Conservation (phyloP, 331 rosid genomes). For the Pyrus hybrid region DNA sequence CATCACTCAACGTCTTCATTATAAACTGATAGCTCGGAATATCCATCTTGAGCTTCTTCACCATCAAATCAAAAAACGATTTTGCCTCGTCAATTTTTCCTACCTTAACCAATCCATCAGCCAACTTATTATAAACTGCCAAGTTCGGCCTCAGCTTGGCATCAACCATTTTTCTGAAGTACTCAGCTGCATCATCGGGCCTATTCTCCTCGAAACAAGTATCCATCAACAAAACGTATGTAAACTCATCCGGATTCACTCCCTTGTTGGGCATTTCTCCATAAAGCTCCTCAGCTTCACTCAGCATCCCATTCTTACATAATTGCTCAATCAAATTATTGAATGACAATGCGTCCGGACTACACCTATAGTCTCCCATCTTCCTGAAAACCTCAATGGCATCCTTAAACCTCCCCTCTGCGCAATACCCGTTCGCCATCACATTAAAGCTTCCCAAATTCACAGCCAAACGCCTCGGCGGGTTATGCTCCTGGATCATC, state of each 20-base stretch:
- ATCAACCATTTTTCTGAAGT: constrained; percentile 73
- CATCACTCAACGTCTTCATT: constrained; percentile 68
- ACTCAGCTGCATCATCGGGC: constrained; percentile 71
- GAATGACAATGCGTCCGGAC: constrained; percentile 62
- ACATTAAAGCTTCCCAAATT: constrained; percentile 88
- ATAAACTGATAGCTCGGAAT: constrained; percentile 62
- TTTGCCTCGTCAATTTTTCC: constrained; percentile 67
- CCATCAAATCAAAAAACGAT: constrained; percentile 70
- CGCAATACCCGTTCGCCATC: constrained; percentile 67
- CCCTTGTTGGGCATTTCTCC: constrained; percentile 65
- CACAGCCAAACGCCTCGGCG: constrained; percentile 42
- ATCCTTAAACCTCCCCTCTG: constrained; percentile 49
- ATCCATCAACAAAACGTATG: constrained; percentile 72
- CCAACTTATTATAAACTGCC: constrained; percentile 68
- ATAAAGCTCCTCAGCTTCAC: constrained; percentile 64
- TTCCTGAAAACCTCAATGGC: constrained; percentile 66
- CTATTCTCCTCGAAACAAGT: constrained; percentile 65
- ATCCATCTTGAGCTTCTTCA: constrained; percentile 87
- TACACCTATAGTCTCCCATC: constrained; percentile 70
- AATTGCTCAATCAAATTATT: constrained; percentile 81
- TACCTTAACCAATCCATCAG: constrained; percentile 62
- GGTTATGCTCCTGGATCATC: constrained; percentile 49
- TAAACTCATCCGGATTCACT: constrained; percentile 76
- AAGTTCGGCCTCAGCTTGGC: constrained; percentile 68
- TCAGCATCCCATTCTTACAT: constrained; percentile 52